These are phyloP conservation scores for Striga hermonthica DNA, from an alignment of 305 asterid genomes.

Conservation along the genomic window DNA sequence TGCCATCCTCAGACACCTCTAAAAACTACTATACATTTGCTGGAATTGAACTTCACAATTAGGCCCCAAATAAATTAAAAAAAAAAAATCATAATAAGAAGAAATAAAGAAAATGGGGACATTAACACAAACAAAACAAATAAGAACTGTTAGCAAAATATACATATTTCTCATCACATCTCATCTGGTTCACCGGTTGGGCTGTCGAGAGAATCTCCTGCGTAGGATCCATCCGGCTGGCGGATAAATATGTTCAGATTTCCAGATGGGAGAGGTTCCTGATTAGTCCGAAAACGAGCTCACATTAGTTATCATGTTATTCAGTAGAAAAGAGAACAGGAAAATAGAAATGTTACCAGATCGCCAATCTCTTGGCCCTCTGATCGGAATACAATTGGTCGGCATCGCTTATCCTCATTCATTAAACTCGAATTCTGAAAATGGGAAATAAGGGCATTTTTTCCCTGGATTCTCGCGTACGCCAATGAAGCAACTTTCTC, in stretches of 20 bases:
- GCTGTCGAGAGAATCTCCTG: slow-evolving; percentile 72
- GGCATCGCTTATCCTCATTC: slow-evolving; percentile 92
- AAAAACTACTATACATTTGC: slow-evolving; percentile 38
- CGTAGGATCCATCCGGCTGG: slow-evolving; percentile 71
- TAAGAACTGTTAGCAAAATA: slow-evolving; percentile 25
- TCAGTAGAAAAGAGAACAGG: neutral
- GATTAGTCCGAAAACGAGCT: slow-evolving; percentile 25
- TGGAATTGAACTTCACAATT: slow-evolving; percentile 10
- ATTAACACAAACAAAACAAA: slow-evolving; percentile 23
- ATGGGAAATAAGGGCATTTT: slow-evolving; percentile 70
- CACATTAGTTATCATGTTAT: slow-evolving; percentile 21
- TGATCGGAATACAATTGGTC: slow-evolving; percentile 79
- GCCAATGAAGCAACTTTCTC: slow-evolving; percentile 96
- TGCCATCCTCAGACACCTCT: slow-evolving; percentile 30
- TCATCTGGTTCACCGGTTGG: slow-evolving; percentile 54
- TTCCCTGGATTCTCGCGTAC: slow-evolving; percentile 96
- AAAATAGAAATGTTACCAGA: slow-evolving; percentile 41
- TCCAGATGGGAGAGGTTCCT: slow-evolving; percentile 62
- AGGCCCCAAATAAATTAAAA: slow-evolving; percentile 8
- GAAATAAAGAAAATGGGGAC: slow-evolving; percentile 8
- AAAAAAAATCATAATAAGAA: neutral
- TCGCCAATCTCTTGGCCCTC: slow-evolving; percentile 64
- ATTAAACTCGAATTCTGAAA: slow-evolving; percentile 96
- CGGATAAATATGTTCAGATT: slow-evolving; percentile 69
- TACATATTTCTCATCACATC: slow-evolving; percentile 32